Base-by-base conservation (phyloP, 2,329 filamentous ascomycete species). In the Xylaria arbuscula region DNA sequence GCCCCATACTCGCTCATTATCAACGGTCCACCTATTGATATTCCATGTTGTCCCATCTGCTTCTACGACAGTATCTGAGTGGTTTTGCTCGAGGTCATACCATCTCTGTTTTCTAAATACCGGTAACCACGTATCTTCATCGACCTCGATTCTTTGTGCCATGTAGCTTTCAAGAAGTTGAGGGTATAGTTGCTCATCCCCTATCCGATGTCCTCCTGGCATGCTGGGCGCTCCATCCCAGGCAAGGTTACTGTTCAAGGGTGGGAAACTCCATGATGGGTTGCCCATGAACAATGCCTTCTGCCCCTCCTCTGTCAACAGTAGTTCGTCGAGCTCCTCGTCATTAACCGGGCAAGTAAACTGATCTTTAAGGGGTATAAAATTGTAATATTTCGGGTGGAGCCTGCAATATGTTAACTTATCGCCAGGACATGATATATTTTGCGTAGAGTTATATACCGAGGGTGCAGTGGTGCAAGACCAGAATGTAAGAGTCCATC, bases 111-210 rank as follows among this genome's bases (percentile, higher is more conserved):
- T 54, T 17, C 24, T 5, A 11, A 62, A 62, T 3, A 54, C 47
- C n/a, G 60, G 60, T 2, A 62, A 24, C 60, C 60, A 62, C 2
- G 60, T 45, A 24, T 24, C 28, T 45, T 62, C 60, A 13, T 62
- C 24, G 11, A 62, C 60, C 5, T 54, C 50, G n/a, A 62, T 54
- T 28, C 50, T 54, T 17, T 62, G 9, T 48, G 24, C 4, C 22
- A 34, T 5, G 7, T 62, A 62, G 2, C 54, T 7, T 6, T 34
- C 9, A 6, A 62, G 15, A 22, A 54, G 50, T 42, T 62, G 8
- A 24, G 11, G 5, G 28, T 45, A 36, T 17, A 15, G 19, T 10
- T 17, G 1, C n/a, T 17, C 17, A 19, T 62, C 60, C 7, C 17
- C 50, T 32, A n/a, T 36, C 24, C 48, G 60, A 62, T 62, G 48